Evolutionary conservation across 73 alveolate species (phyloP).

Genomic region (Tetrahymena malaccensis): DNA sequence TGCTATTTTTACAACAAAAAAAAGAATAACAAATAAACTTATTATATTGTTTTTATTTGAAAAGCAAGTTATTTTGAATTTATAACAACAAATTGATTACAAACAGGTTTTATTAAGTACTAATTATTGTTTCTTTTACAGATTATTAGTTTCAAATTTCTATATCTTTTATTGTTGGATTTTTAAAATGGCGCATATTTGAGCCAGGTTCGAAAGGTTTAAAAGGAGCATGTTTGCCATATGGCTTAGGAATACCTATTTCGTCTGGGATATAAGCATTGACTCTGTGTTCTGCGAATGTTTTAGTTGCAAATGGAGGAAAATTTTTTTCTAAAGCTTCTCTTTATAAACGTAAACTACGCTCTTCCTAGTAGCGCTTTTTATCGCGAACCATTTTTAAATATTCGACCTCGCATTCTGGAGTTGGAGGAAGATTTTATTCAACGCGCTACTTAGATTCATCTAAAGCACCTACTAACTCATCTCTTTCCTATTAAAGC

Average conservation of each 20-base stretch:
- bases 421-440: constrained; percentile 88
- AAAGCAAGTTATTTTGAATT: too few relatives aligned
- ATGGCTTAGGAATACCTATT: constrained; percentile 68
- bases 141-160: constrained; percentile 48
- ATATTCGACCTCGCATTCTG: constrained; percentile 75
- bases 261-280: constrained; percentile 88
- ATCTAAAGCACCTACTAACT: constrained; percentile 69
- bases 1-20: too few relatives aligned
- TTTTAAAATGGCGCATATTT: constrained; percentile 82
- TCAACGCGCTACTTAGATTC: constrained; percentile 66
- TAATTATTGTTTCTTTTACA: too few relatives aligned
- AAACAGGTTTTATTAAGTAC: too few relatives aligned
- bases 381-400: constrained; percentile 60
- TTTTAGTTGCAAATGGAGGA: constrained; percentile 71
- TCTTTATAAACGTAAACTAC: constrained; percentile 54
- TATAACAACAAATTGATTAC: too few relatives aligned
- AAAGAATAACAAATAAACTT: too few relatives aligned
- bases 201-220: constrained; percentile 90
- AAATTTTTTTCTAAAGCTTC: constrained; percentile 60
- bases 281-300: constrained; percentile 88
- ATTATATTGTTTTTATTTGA: too few relatives aligned
- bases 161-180: constrained; percentile 70
- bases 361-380: constrained; percentile 57
- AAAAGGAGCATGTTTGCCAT: constrained; percentile 91
- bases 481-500: constrained; percentile 83